Conservation (phyloP, 441 rosid species). For the Pelargonium australe region DNA sequence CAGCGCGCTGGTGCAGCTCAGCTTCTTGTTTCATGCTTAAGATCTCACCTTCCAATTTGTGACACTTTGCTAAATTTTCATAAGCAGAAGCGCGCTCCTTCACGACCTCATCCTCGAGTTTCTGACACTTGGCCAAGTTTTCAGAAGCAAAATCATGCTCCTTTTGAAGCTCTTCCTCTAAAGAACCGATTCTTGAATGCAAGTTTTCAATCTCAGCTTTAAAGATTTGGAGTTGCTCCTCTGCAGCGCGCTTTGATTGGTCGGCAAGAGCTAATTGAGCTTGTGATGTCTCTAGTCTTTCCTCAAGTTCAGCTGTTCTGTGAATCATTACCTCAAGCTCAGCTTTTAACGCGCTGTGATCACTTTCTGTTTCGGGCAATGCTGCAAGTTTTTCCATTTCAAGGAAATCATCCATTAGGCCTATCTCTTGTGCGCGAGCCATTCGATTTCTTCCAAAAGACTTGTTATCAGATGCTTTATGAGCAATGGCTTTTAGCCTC, state of each 20-base stretch:
- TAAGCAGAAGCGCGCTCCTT: slow-evolving; percentile 37
- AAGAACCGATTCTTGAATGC: slow-evolving; percentile 36
- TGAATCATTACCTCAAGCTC: slow-evolving; percentile 42
- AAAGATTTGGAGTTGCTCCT: slow-evolving; percentile 43
- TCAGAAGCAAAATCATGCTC: slow-evolving; percentile 45
- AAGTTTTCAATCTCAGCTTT: slow-evolving; percentile 51
- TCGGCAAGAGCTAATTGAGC: slow-evolving; percentile 39
- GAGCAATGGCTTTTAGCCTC: slow-evolving; percentile 48
- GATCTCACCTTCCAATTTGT: slow-evolving; percentile 51
- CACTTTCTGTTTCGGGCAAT: slow-evolving; percentile 38
- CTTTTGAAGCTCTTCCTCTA: slow-evolving; percentile 39
- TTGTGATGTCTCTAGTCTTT: slow-evolving; percentile 36
- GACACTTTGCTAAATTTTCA: slow-evolving; percentile 36
- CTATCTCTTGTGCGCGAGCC: slow-evolving; percentile 42
- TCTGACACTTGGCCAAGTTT: slow-evolving; percentile 33
- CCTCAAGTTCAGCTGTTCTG: slow-evolving; percentile 52
- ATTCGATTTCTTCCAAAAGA: slow-evolving; percentile 31
- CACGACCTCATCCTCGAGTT: slow-evolving; percentile 50
- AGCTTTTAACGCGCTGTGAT: slow-evolving; percentile 31
- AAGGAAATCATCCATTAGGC: slow-evolving; percentile 90
- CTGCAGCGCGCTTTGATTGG: slow-evolving; percentile 47
- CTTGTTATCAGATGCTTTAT: slow-evolving; percentile 38
- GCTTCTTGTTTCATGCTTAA: slow-evolving; percentile 38
- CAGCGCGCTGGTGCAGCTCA: slow-evolving; percentile 23
- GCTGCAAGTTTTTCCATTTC: slow-evolving; percentile 92